These are phyloP conservation scores for Teratosphaeria viscida DNA, from an alignment of 2,329 filamentous ascomycete genomes.

Conservation along the genomic window DNA sequence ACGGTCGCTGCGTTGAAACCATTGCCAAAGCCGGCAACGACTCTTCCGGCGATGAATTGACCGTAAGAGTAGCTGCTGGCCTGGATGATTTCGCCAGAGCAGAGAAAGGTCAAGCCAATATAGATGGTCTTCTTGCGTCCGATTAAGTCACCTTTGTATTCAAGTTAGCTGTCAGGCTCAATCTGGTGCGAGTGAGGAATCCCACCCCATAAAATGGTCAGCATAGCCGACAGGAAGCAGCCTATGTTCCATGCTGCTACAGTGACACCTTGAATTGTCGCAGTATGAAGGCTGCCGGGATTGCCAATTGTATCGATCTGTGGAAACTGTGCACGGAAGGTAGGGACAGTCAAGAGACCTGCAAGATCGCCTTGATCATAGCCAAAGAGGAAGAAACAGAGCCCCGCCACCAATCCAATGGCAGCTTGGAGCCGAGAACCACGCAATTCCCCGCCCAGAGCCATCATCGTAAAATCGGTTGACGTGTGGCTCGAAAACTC, in stretches of 20 bases:
- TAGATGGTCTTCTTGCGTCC: neutral
- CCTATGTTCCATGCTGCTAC: constrained; percentile 31
- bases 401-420: constrained; percentile 34
- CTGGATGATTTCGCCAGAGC: neutral
- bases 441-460: constrained; percentile 1
- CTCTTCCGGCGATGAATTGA: constrained; percentile 38
- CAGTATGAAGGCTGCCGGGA: constrained; percentile 17
- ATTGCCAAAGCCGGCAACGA: constrained; percentile 40
- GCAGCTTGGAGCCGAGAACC: constrained; percentile 33
- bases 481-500: neutral
- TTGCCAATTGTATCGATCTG: constrained; percentile 23
- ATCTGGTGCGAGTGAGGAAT: neutral
- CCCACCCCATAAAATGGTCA: constrained; percentile 40
- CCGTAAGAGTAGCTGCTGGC: constrained; percentile 9
- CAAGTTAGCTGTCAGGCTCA: neutral
- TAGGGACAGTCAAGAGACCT: constrained; percentile 31
- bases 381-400: constrained; percentile 23
- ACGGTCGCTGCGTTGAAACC: constrained; percentile 41
- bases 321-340: constrained; percentile 32
- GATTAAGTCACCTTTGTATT: constrained; percentile 9
- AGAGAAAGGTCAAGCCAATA: neutral
- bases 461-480: neutral
- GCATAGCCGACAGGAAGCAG: constrained; percentile 34
- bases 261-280: constrained; percentile 34
- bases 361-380: constrained; percentile 33